These are phyloP conservation scores for Picea engelmannii DNA, from an alignment of 83 land plant species.

Conservation along the genomic window DNA sequence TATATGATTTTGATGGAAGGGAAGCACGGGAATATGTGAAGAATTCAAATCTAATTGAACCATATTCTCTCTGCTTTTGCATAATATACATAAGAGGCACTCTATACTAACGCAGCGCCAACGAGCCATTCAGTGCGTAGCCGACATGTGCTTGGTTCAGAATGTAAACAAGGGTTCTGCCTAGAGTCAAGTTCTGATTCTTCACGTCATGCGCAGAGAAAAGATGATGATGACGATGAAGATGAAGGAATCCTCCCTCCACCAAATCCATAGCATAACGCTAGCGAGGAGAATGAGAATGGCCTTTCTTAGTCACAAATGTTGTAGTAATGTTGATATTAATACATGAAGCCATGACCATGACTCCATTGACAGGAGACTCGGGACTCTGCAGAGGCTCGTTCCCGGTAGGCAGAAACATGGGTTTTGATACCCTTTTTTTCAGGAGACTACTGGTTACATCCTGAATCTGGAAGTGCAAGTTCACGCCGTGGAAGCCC, in stretches of 20 bases:
- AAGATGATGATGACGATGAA: neutral
- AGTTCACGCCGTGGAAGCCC: slow-evolving; percentile 13
- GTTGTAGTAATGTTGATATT: neutral
- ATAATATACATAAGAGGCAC: neutral
- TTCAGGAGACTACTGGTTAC: slow-evolving; percentile 23
- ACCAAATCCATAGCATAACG: neutral
- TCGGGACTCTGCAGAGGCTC: too few relatives aligned
- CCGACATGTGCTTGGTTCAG: neutral
- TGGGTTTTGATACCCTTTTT: slow-evolving; percentile 12
- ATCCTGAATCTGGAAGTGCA: neutral
- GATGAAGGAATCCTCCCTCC: too few relatives aligned
- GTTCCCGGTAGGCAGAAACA: too few relatives aligned
- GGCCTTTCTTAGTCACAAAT: neutral
- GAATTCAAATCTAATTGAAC: neutral
- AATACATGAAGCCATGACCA: too few relatives aligned
- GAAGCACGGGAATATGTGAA: neutral
- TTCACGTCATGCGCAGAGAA: neutral
- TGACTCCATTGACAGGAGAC: neutral
- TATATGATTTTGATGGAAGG: too few relatives aligned
- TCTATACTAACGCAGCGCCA: neutral
- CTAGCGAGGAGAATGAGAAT: neutral
- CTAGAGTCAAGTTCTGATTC: slow-evolving; percentile 1
- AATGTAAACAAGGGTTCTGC: neutral
- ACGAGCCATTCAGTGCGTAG: neutral
- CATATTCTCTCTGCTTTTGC: neutral